Evolutionary conservation across 1,284 basidiomycete species (phyloP), one percentile per base, ranked within the genome.

Genomic region (Boletus smithii): DNA sequence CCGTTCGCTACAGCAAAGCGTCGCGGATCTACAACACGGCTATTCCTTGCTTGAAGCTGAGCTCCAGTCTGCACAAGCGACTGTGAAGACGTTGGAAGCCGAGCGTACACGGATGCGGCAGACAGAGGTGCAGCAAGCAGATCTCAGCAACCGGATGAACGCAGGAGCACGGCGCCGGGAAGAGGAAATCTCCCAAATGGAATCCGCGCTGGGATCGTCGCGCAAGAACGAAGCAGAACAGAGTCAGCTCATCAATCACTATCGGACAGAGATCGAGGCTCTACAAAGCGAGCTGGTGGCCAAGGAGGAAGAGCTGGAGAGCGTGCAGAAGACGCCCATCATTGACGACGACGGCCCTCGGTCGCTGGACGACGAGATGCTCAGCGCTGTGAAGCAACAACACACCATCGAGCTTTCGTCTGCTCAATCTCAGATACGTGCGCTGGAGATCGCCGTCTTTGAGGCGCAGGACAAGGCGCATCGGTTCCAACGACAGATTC

Each of bases 321-420:
- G 70, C 31, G 66, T 55, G 17, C 63, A 53, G 43, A 61, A 50
- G 42, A 61, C 52, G 13, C 62, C 56, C 14, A 32, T 56, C 31
- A 41, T 50, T 1, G 60, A 60, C 32, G 58, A 34, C 3, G 46
- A 63, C 8, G 66, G 73, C 33, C 61, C 73, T 24, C 73, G 73
- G 77, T 46, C 73, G 46, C 34, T 89, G 27, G 81, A 85, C 66
- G 76, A 78, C 56, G 88, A 90, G 66, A 76, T 90, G 69, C 66
- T 88, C 23, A 75, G 77, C 49, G 79, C 83, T 16, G 64, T 84
- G 26, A 74, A 76, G 55, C 83, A 88, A 55, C 83, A 87, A 53
- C 87, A 90, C 57, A 73, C 77, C 8, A 77, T 94, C 42, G 90
- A 91, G 54, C 70, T 92, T 3, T 93, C 90, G 35, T 72, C 80